Base-by-base conservation (phyloP, 169 alveolate genomes). In the Eimeria brunetti region DNA sequence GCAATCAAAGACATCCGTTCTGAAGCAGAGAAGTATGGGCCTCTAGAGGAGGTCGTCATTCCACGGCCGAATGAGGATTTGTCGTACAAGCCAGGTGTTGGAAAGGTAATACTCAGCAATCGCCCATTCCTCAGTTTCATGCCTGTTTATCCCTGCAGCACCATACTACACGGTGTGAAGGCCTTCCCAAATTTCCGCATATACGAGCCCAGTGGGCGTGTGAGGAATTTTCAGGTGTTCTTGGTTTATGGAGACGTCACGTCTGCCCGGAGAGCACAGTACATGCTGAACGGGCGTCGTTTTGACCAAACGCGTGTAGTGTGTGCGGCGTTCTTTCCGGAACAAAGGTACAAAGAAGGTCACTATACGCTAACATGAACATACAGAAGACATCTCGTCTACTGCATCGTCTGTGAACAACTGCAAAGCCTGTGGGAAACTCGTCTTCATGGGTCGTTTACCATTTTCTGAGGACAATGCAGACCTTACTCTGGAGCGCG, bases 241-340 rank as follows among this genome's bases (percentile, higher is more conserved):
- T 94, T 98, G 91, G 96, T 95, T 84, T 98, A 96, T 83, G 94
- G 71, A 8, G 98, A 97, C 95, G 98, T 96, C 76, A 91, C 97
- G 49, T 94, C 98, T n/a, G 98, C 98, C 56, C 95, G 99, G 78
- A 96, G 96, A 94, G 99, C 99, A n/a, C 98, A 97, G 91, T 94
- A 95, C 84, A 98, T 97, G 99, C 85, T 98, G 92, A 98, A 98
- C 95, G 99, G 99, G 0, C 90, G 99, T 41, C 94, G 96, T 14
- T 98, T 98, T 53, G 99, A 98, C 97, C 67, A 80, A 78, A 97
- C 97, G 71, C 97, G 99, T 71, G 98, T 98, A 20, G 98, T 97
- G 78, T 98, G 99, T 81, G 99, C 99, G 58, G 98, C 99, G n/a
- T 98, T 98, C 90, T 98, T 95, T 89, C 98, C 99, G 22, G 97